A percentile compares a stretch with the other conserved stretches of the same genome.
phyloP scores from a whole-genome alignment of 2,329 filamentous ascomycete species.

The Colletotrichum nymphaeae region DNA sequence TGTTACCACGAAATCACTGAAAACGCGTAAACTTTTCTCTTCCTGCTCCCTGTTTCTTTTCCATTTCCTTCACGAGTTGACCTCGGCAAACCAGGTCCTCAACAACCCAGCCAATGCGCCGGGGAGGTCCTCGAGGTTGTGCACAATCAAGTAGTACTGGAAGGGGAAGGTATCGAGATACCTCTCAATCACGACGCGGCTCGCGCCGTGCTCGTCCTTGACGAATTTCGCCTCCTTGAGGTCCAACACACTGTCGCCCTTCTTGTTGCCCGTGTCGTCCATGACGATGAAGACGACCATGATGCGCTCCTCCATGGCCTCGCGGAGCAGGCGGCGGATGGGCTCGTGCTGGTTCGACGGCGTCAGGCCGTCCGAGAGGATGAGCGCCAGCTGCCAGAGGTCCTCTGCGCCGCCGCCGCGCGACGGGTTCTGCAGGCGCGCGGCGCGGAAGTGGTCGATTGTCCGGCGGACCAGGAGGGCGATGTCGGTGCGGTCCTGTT shows the following conservation, averaged over 20 bases:
- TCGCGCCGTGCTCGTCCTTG: slow-evolving; percentile 68
- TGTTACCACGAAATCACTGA: neutral
- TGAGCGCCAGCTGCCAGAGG: slow-evolving; percentile 93
- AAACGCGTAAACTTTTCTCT: neutral
- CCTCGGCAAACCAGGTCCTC: slow-evolving; percentile 93
- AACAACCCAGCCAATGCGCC: slow-evolving; percentile 87
- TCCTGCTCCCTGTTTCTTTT: neutral
- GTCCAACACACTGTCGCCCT: slow-evolving; percentile 81
- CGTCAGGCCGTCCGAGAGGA: slow-evolving; percentile 94
- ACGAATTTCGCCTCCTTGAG: slow-evolving; percentile 89
- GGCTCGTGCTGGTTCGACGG: slow-evolving; percentile 83
- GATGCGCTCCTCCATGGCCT: slow-evolving; percentile 92
- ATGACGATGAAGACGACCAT: slow-evolving; percentile 99
- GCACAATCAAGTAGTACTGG: slow-evolving; percentile 94
- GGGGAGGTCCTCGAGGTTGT: slow-evolving; percentile 91
- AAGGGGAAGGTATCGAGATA: slow-evolving; percentile 98
- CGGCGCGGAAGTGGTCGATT: slow-evolving; percentile 84
- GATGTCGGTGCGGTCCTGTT: slow-evolving; percentile 89
- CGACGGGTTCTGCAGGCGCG: slow-evolving; percentile 69
- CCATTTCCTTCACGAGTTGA: slow-evolving; percentile 54
- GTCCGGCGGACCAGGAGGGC: slow-evolving; percentile 80
- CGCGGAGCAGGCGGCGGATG: slow-evolving; percentile 83
- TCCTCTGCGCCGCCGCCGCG: slow-evolving; percentile 65
- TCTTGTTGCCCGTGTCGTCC: slow-evolving; percentile 67
- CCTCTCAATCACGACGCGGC: slow-evolving; percentile 83